Base-by-base conservation (phyloP, 2,329 filamentous ascomycete species). In the Claviceps humidiphila region DNA sequence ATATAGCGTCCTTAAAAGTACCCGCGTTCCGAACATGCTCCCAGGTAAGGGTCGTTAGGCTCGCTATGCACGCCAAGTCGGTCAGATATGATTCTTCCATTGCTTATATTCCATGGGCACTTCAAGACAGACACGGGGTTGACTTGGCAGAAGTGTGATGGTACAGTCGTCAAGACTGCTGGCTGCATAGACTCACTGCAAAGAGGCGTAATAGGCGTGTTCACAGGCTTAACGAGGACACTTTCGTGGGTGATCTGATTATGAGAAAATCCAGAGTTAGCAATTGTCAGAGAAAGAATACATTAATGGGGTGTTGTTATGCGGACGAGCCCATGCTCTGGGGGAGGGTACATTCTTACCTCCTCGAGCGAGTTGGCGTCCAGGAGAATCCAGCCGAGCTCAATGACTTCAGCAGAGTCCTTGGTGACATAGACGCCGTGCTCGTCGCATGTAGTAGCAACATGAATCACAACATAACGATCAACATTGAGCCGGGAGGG, bases 401-500 rank as follows among this genome's bases (percentile, higher is more conserved):
- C 93, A 70, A 98, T 98, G 60, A 98, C 93, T 75, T 98, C 93
- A 57, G 93, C 93, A 54, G 93, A 97, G 72, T 98, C 93, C 73
- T 97, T 97, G 55, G 93, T 98, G 54, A 98, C 93, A 71, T 98
- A 98, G 59, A 98, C 93, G 57, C 93, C 93, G 72, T 98, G 93
- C 71, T 98, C 93, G 70, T 98, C 93, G 73, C 93, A 98, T 61
- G 93, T 98, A 39, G 93, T 98, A 58, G 93, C 93, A 65, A 97
- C 91, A 71, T 98, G 93, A 68, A 97, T 95, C 65, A 98, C 88
- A 59, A 96, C 86, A 73, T 95, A 98, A 69, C 91, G 87, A 74
- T 98, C 93, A 71, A 95, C 81, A 72, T 85, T 85, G 61, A 83
- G 77, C 61, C 81, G 80, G 49, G 74, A 75, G 51, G 63, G 57